Conservation (phyloP, 2,329 filamentous ascomycete species). For the Aaosphaeria pasadenensis region DNA sequence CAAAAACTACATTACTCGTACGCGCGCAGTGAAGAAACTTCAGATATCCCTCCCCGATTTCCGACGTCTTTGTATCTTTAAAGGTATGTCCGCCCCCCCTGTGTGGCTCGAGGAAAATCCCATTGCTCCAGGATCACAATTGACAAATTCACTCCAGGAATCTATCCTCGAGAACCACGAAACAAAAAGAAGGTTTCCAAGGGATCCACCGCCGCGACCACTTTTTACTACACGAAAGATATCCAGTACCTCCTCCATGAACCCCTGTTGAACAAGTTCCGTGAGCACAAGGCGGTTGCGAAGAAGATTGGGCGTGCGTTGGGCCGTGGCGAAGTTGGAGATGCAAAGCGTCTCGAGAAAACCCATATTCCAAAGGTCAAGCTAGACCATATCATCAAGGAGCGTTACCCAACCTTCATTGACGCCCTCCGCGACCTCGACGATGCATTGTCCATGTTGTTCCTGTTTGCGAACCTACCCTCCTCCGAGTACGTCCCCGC, state of each 20-base stretch:
- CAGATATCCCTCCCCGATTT: slow-evolving; percentile 97
- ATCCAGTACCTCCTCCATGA: slow-evolving; percentile 98
- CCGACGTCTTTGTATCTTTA: slow-evolving; percentile 98
- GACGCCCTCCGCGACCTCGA: slow-evolving; percentile 93
- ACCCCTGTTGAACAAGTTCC: slow-evolving; percentile 88
- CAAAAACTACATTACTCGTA: slow-evolving; percentile 98
- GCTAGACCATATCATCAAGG: slow-evolving; percentile 94
- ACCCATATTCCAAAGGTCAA: slow-evolving; percentile 86
- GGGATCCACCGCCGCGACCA: slow-evolving; percentile 83
- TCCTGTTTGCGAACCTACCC: slow-evolving; percentile 94
- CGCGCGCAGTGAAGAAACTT: slow-evolving; percentile 94
- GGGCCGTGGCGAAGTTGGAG: slow-evolving; percentile 83
- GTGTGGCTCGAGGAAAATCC: neutral
- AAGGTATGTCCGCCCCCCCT: slow-evolving; percentile 52
- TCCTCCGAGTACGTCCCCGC: slow-evolving; percentile 85
- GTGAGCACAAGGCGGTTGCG: slow-evolving; percentile 92
- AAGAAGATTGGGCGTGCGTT: slow-evolving; percentile 96
- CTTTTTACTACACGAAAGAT: slow-evolving; percentile 90
- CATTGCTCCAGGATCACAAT: neutral
- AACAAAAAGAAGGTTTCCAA: slow-evolving; percentile 97
- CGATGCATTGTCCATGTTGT: slow-evolving; percentile 94
- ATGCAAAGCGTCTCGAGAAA: slow-evolving; percentile 87
- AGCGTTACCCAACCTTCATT: slow-evolving; percentile 95
- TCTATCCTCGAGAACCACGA: slow-evolving; percentile 94
- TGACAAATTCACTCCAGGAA: slow-evolving; percentile 50